A percentile compares a stretch with the other conserved stretches of the same genome.
Evolutionary conservation across 495 filamentous ascomycete genomes (phyloP).

Genomic region (Xylaria venustula): DNA sequence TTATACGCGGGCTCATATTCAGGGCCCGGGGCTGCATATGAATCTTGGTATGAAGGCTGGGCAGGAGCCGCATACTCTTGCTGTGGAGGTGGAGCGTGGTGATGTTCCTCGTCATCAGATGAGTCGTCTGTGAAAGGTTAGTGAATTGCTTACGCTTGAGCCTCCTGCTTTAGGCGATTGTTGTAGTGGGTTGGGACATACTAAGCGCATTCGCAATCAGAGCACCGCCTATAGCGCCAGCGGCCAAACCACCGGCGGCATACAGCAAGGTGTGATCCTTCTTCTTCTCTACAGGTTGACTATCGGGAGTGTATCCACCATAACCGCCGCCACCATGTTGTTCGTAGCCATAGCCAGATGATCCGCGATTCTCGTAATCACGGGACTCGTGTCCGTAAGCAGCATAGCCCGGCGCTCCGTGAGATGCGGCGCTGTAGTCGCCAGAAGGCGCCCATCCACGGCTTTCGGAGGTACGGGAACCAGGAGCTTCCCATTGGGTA

Average conservation of each 20-base stretch:
- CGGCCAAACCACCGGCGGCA: slow-evolving; percentile 55
- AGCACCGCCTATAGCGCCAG: slow-evolving; percentile 57
- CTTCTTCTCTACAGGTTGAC: slow-evolving; percentile 35
- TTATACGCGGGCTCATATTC: slow-evolving; percentile 30
- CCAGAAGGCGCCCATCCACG: slow-evolving; percentile 11
- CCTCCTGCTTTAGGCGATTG: not conserved
- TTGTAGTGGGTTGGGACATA: slow-evolving; percentile 26
- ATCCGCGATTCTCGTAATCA: slow-evolving; percentile 6
- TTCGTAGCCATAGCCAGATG: not conserved
- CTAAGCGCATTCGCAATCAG: slow-evolving; percentile 53
- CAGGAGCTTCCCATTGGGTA: slow-evolving; percentile 59
- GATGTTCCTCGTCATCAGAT: slow-evolving; percentile 29
- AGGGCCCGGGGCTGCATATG: slow-evolving; percentile 17
- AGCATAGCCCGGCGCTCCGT: slow-evolving; percentile 16
- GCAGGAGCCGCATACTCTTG: slow-evolving; percentile 13
- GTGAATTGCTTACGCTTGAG: not conserved
- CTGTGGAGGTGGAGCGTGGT: slow-evolving; percentile 22
- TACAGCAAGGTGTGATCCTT: slow-evolving; percentile 46
- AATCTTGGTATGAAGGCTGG: slow-evolving; percentile 16
- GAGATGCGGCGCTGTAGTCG: slow-evolving; percentile 16
- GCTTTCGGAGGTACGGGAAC: slow-evolving; percentile 7
- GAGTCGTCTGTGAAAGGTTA: not conserved
- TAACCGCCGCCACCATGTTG: not conserved
- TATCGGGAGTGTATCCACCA: slow-evolving; percentile 19
- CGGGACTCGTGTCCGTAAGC: not conserved